Evolutionary conservation across 345 rosid species (phyloP), one percentile per base, ranked within the genome.

Genomic region (Erodium maritimum): DNA sequence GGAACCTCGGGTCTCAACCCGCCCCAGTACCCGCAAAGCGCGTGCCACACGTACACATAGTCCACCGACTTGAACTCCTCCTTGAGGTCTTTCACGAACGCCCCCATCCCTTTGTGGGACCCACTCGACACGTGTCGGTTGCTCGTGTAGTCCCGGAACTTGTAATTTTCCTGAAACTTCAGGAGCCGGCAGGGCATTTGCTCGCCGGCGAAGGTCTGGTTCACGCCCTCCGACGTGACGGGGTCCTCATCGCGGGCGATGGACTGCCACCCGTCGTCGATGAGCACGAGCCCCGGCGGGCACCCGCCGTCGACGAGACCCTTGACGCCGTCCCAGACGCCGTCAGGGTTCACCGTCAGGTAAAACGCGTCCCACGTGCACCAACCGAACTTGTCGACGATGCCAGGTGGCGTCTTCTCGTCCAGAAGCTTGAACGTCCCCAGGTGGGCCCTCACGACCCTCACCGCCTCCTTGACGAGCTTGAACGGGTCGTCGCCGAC

Each of bases 281-380:
- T 89, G 24, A 93, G 64, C n/a, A 93, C 91, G 10, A 87, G 70
- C 0, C 96, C 97, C 13, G 99, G 99, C 4, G 99, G 99, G 68
- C 94, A 85, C 19, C 99, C 97, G 3, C 94, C 96, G 0, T 83
- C 88, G 16, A 78, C 95, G 5, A 93, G 78, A 3, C 81, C 76
- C 53, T 84, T 73, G 0, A 88, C 91, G 1, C 95, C 98, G 23
- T 91, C 80, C 75, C 79, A 69, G 19, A 91, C 65, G 0, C 98
- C 98, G 10, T 80, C 76, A 6, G 99, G 99, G 67, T 87, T 69
- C 63, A 89, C 97, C 0, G 85, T 79, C 52, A 93, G 86, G 59
- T 93, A 93, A 64, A 93, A 89, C 37, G 99, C 99, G 48, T 93
- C 99, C 99, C 99, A 93, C 11, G 99, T 87, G 59, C 97, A 89